A percentile compares a stretch with the other conserved stretches of the same genome.
Conservation (phyloP, 2,329 filamentous ascomycete species). For the Penicillium sp. region DNA sequence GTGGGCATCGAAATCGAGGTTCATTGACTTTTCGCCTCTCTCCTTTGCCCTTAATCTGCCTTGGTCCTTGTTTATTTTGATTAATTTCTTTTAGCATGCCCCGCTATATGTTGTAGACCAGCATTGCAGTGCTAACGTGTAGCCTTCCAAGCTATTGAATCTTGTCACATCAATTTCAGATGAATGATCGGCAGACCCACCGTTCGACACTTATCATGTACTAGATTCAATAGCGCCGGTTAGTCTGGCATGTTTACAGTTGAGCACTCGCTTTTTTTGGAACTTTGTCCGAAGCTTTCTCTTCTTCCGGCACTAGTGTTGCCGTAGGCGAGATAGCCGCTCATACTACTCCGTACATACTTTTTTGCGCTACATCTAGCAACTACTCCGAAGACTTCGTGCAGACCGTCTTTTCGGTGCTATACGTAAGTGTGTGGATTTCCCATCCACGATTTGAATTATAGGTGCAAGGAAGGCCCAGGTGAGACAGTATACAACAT, state of each 20-base stretch:
- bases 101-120: too few relatives aligned
- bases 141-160: constrained; percentile 19
- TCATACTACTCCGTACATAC: background rate
- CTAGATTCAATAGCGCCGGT: constrained; percentile 19
- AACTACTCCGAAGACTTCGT: background rate
- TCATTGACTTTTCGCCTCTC: too few relatives aligned
- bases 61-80: background rate
- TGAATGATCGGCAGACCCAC: constrained; percentile 20
- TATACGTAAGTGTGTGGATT: background rate
- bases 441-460: background rate
- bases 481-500: too few relatives aligned
- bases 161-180: constrained; percentile 3
- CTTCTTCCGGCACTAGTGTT: background rate
- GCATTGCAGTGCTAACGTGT: too few relatives aligned
- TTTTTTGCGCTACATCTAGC: too few relatives aligned
- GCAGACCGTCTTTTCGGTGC: background rate
- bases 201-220: constrained; percentile 6
- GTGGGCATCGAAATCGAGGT: background rate
- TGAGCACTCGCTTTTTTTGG: constrained; percentile 6
- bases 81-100: too few relatives aligned
- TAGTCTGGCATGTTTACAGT: constrained; percentile 6
- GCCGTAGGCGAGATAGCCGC: background rate
- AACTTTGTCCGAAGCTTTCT: constrained; percentile 10
- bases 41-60: too few relatives aligned
- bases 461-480: too few relatives aligned